Evolutionary conservation across 345 rosid species (phyloP).

Genomic region (Rhodomyrtus tomentosa): DNA sequence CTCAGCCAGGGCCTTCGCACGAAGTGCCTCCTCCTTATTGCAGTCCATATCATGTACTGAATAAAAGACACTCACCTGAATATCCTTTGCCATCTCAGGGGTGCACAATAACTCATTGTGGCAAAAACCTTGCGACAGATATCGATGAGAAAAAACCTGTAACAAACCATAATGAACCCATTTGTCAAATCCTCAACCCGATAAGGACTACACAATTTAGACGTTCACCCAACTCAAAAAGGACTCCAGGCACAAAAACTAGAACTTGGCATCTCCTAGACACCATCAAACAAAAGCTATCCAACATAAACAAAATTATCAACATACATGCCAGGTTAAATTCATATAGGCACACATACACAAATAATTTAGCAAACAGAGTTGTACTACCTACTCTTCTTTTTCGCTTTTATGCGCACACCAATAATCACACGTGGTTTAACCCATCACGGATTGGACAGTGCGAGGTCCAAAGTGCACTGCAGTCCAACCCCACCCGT

Average conservation of each 20-base stretch:
- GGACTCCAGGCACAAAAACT: background rate
- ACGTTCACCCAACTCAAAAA: background rate
- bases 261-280: background rate
- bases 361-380: background rate
- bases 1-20: constrained; percentile 65
- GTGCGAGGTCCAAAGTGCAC: background rate
- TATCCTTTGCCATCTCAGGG: background rate
- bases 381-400: background rate
- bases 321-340: background rate
- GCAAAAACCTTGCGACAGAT: background rate
- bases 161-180: background rate
- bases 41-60: constrained; percentile 39
- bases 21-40: constrained; percentile 88
- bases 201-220: background rate
- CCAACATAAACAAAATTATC: background rate
- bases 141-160: background rate
- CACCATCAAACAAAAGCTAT: background rate
- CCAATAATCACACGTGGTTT: background rate
- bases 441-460: background rate
- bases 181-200: background rate
- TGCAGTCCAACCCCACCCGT: background rate
- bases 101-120: background rate
- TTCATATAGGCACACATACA: background rate
- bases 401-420: background rate
- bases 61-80: background rate